Base-by-base conservation (phyloP, 257 asterid genomes). In the Ilex aquifolium region DNA sequence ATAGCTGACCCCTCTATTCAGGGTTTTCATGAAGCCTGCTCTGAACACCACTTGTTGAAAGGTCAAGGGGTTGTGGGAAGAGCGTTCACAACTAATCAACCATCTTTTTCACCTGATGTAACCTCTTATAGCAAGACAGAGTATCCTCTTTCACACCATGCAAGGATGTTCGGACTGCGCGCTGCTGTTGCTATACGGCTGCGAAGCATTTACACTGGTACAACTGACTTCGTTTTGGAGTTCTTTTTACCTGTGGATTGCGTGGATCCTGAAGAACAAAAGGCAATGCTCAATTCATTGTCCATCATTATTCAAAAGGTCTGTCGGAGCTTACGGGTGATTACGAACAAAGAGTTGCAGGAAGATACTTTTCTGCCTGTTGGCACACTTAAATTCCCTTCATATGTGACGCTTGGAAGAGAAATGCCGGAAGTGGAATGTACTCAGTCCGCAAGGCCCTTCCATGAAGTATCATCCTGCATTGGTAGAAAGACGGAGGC, bases 71-170 rank as follows among this genome's bases (percentile, higher is more conserved):
- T 87, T 27, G 93, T 81, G 1, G 98, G 98, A 58, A 76, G 67
- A 60, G 95, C 98, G 3, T 89, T 92, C 57, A 61, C 61, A 32
- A 85, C 95, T 2, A 92, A 88, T 60, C 83, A 87, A 60, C 97
- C 98, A 7, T 87, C 95, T 60, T 92, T 88, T 81, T 85, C 82
- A 0, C 70, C 82, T 21, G 95, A 92, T 60, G 74, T 92, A n/a
- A 82, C 93, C 15, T 79, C 88, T 14, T 83, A 67, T 69, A 79
- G 88, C 76, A 85, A 83, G 83, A 61, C 86, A 0, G 95, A 88
- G 30, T 92, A 92, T 71, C 97, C 98, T 17, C 95, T 92, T 62
- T 83, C 98, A 44, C 98, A 92, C 81, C 82, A 92, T 11, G 97
- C 97, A 7, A 80, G 88, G 56, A 87, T 92, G 85, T 88, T 88